Percentiles rank a stretch among this genome's conserved stretches.
These are phyloP conservation scores for Carex sylvatica DNA, from an alignment of 202 grass and related monocot genomes.

Conservation along the genomic window DNA sequence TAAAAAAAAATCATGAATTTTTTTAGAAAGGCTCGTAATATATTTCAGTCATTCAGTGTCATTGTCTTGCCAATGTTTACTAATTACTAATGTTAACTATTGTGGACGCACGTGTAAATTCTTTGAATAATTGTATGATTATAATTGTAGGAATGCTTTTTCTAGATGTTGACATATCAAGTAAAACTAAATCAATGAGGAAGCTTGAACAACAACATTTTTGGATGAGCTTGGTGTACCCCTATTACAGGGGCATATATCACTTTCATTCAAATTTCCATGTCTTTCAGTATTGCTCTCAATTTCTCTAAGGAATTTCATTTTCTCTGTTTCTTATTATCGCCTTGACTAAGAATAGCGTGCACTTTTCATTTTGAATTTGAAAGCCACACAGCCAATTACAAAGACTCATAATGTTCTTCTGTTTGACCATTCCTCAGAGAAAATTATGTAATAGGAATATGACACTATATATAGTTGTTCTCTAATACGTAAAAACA, in stretches of 20 bases:
- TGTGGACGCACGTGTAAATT: background rate
- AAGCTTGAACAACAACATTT: conserved; percentile 15
- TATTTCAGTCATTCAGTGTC: background rate
- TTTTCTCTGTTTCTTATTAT: conserved; percentile 3
- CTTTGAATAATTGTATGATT: background rate
- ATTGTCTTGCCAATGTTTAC: background rate
- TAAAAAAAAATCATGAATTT: background rate
- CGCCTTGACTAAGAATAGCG: background rate
- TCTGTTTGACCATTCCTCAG: background rate
- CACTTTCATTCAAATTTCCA: background rate
- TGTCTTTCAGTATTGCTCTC: background rate
- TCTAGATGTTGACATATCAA: background rate
- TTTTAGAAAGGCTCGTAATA: background rate
- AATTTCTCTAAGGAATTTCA: background rate
- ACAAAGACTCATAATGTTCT: background rate
- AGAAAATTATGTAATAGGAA: background rate
- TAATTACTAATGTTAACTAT: background rate
- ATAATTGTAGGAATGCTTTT: background rate
- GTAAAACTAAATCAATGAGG: background rate
- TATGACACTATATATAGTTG: background rate
- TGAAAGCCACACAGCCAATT: too few relatives aligned
- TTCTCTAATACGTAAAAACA: background rate
- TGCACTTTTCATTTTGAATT: too few relatives aligned
- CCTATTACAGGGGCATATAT: background rate
- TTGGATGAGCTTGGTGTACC: conserved; percentile 17